phyloP scores from a whole-genome alignment of 2,329 filamentous ascomycete genomes.

The Cordyceps javanica region DNA sequence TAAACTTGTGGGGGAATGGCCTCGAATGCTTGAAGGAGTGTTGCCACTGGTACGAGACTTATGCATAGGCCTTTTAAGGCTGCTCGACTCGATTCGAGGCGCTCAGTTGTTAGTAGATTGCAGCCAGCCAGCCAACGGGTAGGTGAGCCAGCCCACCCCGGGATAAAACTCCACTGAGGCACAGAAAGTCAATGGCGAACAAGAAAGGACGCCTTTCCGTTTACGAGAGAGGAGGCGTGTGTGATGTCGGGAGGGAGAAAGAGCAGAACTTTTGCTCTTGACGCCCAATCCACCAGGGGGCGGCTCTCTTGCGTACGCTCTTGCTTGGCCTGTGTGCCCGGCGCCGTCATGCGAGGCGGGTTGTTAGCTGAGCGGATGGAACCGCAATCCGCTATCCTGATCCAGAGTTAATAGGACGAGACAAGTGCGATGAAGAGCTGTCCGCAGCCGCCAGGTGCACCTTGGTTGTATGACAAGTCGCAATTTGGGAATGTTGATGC shows the following conservation, averaged over 20 bases:
- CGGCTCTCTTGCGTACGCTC: slow-evolving; percentile 1
- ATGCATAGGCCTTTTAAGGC: slow-evolving; percentile 10
- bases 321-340: not conserved
- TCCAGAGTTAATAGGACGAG: not conserved
- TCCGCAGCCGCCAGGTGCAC: not conserved
- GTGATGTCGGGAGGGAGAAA: not conserved
- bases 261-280: slow-evolving; percentile 11
- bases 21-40: slow-evolving; percentile 6
- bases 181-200: slow-evolving; percentile 6
- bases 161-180: slow-evolving; percentile 12
- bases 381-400: slow-evolving; percentile 1
- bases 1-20: slow-evolving; percentile 11
- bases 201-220: slow-evolving; percentile 5
- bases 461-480: slow-evolving; percentile 6
- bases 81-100: slow-evolving; percentile 12
- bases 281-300: slow-evolving; percentile 1
- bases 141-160: slow-evolving; percentile 10
- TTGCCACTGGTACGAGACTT: slow-evolving; percentile 8
- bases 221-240: slow-evolving; percentile 10
- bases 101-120: slow-evolving; percentile 10
- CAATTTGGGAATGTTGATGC: slow-evolving; percentile 6
- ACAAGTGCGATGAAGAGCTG: not conserved
- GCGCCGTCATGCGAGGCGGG: slow-evolving; percentile 2
- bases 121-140: slow-evolving; percentile 10
- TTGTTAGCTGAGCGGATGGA: slow-evolving; percentile 5